Percentiles rank a stretch among this genome's conserved stretches.
These are phyloP conservation scores for Gossypium bickii DNA, from an alignment of 345 rosid genomes.

Conservation along the genomic window DNA sequence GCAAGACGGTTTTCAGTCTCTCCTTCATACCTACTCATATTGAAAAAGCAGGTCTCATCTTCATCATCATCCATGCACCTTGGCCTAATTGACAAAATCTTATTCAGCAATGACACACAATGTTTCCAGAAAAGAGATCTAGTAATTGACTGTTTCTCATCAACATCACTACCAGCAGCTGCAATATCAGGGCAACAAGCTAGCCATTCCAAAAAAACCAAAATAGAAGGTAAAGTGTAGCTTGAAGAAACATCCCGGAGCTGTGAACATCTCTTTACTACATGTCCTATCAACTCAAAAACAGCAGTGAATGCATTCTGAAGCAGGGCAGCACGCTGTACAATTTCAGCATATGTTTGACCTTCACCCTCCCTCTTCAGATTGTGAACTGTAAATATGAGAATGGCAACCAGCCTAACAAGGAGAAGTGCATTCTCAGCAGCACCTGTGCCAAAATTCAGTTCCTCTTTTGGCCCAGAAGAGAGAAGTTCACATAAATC, in stretches of 20 bases:
- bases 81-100: constrained; percentile 48
- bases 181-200: constrained; percentile 85
- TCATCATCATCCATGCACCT: constrained; percentile 55
- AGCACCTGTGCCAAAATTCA: constrained; percentile 66
- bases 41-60: constrained; percentile 65
- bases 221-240: constrained; percentile 69
- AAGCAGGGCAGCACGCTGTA: constrained; percentile 82
- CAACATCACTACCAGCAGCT: constrained; percentile 45
- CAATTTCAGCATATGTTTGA: constrained; percentile 86
- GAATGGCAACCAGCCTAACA: constrained; percentile 66
- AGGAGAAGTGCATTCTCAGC: constrained; percentile 61
- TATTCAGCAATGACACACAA: constrained; percentile 63
- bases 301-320: constrained; percentile 75
- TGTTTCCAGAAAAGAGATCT: constrained; percentile 70
- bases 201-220: constrained; percentile 91
- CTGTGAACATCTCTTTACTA: constrained; percentile 58
- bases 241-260: constrained; percentile 67
- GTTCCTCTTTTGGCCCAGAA: constrained; percentile 53
- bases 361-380: constrained; percentile 70
- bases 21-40: constrained; percentile 86
- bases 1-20: constrained; percentile 86
- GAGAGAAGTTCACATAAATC: constrained; percentile 65
- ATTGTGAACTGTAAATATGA: constrained; percentile 68
- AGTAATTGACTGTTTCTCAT: constrained; percentile 57
- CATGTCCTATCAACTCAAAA: constrained; percentile 64